Evolutionary conservation across 1,284 basidiomycete genomes (phyloP), one percentile per base, ranked within the genome.

Genomic region (Moniliella sp.): DNA sequence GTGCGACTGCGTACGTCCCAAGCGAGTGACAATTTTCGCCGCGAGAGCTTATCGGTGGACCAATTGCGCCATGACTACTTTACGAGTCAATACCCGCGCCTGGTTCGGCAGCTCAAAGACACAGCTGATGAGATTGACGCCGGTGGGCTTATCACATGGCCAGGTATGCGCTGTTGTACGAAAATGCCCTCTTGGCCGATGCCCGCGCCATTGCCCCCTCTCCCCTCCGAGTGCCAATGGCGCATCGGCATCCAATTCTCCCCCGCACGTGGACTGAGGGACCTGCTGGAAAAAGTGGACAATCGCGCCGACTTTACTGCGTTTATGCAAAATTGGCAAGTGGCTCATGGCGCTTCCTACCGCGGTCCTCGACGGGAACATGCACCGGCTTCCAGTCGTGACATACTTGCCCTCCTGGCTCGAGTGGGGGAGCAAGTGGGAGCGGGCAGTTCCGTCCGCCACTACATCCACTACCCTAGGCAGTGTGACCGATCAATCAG

Each of bases 261-360:
- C 7, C 13, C 36, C 4, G 31, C 25, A 0, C 29, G 30, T 5
- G 86, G 88, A 2, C 65, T 97, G 28, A 91, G 88, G 57, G 66
- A 74, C 0, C 73, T 81, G 4, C 76, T 79, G 35, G 84, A 94
- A 57, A 69, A 71, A 5, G 91, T 99, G 47, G 88, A 99, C 64
- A 86, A 86, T 51, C 73, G 82, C 15, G 68, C 73, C 25, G 91
- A 99, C 63, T 97, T 99, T 65, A 88, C 79, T 64, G 72, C 71
- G 13, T 99, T 78, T 61, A 91, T 99, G 84, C 79, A 91, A 57
- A 83, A 91, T 55, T 97, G 91, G 56, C 76, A 79, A 3, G 66
- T 72, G 44, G 80, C 80, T 4, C 76, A 79, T 40, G 80, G 70
- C 10, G 63, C 68, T 18, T 81, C 45, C 9, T 56, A 58, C 31